These are phyloP conservation scores for Lippia alba DNA, from an alignment of 305 asterid genomes.

Conservation along the genomic window DNA sequence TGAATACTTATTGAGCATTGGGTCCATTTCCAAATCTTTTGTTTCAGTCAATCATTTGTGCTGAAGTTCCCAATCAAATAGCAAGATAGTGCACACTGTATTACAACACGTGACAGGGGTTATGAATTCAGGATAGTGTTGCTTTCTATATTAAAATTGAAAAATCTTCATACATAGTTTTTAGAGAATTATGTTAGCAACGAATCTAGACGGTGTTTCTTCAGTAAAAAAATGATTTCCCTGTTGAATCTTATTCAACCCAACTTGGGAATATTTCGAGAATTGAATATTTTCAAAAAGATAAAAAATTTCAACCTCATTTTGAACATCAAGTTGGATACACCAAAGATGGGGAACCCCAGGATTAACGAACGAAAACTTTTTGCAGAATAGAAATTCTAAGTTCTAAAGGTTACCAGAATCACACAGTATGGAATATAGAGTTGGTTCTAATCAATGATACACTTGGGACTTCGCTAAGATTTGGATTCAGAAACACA, in stretches of 20 bases:
- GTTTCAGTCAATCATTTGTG: background rate
- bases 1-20: background rate
- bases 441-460: too few species aligned
- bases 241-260: background rate
- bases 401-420: too few species aligned
- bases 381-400: too few species aligned
- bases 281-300: background rate
- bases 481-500: too few species aligned
- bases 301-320: background rate
- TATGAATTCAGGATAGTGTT: background rate
- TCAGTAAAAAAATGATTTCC: background rate
- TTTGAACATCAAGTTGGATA: background rate
- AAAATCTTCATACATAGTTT: background rate
- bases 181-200: background rate
- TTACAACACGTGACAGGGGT: background rate
- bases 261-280: background rate
- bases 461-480: too few species aligned
- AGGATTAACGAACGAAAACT: too few species aligned
- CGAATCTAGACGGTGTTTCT: too few species aligned
- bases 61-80: constrained; percentile 15
- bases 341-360: background rate
- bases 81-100: background rate
- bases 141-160: background rate
- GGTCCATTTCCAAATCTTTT: background rate
- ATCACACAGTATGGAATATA: too few species aligned